These are phyloP conservation scores for Neoboletus subvelutipes DNA, from an alignment of 768 basidiomycete genomes.

Conservation along the genomic window DNA sequence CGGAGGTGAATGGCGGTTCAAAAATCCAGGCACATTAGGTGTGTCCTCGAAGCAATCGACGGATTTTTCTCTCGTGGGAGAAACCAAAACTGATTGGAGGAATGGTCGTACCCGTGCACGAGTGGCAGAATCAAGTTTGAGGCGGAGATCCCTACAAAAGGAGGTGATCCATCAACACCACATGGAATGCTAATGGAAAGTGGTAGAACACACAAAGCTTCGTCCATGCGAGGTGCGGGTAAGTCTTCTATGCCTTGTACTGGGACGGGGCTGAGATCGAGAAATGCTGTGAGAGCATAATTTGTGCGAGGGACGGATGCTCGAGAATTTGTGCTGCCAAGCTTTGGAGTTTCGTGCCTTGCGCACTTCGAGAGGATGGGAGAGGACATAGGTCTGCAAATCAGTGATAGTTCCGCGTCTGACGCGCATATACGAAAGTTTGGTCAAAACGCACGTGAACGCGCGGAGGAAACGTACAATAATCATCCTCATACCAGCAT, in stretches of 20 bases:
- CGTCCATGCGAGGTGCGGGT: slow-evolving; percentile 30
- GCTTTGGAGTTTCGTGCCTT: slow-evolving; percentile 44
- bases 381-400: slow-evolving; percentile 39
- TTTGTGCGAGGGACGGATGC: slow-evolving; percentile 27
- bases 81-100: slow-evolving; percentile 26
- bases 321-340: slow-evolving; percentile 32
- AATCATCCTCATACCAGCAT: slow-evolving; percentile 36
- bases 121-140: slow-evolving; percentile 28
- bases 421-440: neutral
- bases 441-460: slow-evolving; percentile 16
- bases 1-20: slow-evolving; percentile 31
- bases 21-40: slow-evolving; percentile 29
- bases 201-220: slow-evolving; percentile 40
- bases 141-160: slow-evolving; percentile 33
- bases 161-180: neutral
- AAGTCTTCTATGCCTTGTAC: slow-evolving; percentile 35
- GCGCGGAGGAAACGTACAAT: slow-evolving; percentile 31
- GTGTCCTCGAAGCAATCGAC: slow-evolving; percentile 11
- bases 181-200: neutral
- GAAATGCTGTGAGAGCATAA: slow-evolving; percentile 22
- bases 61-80: slow-evolving; percentile 15
- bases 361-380: slow-evolving; percentile 47
- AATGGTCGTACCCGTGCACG: slow-evolving; percentile 25
- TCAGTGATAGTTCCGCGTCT: slow-evolving; percentile 29
- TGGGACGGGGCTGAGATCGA: slow-evolving; percentile 24